phyloP scores from a whole-genome alignment of 192 early-diverging fungal genomes.

The Mortierella hygrophila region DNA sequence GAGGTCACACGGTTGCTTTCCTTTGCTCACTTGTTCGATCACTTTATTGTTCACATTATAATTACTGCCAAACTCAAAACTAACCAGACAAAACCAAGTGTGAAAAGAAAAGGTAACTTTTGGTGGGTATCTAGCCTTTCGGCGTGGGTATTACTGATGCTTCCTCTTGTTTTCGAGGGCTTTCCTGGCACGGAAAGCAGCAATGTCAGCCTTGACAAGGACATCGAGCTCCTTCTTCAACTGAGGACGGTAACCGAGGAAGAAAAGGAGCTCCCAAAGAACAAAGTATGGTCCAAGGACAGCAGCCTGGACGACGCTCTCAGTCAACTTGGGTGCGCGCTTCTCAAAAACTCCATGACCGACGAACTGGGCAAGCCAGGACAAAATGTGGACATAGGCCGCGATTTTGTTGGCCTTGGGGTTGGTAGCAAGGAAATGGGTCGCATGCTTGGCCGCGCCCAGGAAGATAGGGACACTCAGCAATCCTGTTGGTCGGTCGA shows the following conservation, averaged over 20 bases:
- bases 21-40: not conserved
- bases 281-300: slow-evolving; percentile 97
- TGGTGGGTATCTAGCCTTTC: too few species aligned
- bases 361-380: slow-evolving; percentile 92
- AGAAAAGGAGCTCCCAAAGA: slow-evolving; percentile 87
- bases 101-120: too few species aligned
- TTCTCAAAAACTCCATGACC: slow-evolving; percentile 91
- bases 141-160: not conserved
- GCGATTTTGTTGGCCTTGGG: slow-evolving; percentile 68
- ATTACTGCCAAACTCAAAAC: not conserved
- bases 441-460: slow-evolving; percentile 71
- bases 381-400: slow-evolving; percentile 70
- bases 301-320: slow-evolving; percentile 88
- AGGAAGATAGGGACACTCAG: slow-evolving; percentile 75
- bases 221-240: slow-evolving; percentile 72
- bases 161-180: slow-evolving; percentile 22
- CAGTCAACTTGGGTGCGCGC: slow-evolving; percentile 87
- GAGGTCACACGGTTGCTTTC: not conserved
- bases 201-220: slow-evolving; percentile 68
- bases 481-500: slow-evolving; percentile 76
- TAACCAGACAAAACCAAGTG: not conserved
- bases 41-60: not conserved
- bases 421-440: slow-evolving; percentile 64
- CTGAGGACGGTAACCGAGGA: slow-evolving; percentile 81
- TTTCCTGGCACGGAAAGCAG: slow-evolving; percentile 59